Conservation (phyloP, 306 rosid species). For the Lablab purpureus region DNA sequence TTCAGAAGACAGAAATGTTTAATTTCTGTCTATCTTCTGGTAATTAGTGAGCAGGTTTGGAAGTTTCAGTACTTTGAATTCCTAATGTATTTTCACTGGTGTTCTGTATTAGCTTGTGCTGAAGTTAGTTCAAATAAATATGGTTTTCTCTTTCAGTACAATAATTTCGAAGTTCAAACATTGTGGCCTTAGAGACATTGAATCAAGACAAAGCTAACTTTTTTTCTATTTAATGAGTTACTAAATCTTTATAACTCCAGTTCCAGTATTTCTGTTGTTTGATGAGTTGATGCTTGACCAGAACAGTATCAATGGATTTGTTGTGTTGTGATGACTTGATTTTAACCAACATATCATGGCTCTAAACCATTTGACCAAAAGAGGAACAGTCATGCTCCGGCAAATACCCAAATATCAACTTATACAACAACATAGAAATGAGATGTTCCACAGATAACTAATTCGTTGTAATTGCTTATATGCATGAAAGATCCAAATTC, state of each 20-base stretch:
- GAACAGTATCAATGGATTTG: conserved; percentile 6
- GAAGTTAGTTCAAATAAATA: conserved; percentile 15
- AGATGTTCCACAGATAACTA: neutral
- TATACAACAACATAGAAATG: neutral
- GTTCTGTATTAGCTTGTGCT: neutral
- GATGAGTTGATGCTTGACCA: conserved; percentile 22
- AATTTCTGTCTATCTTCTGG: conserved; percentile 35
- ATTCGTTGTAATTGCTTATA: conserved; percentile 14
- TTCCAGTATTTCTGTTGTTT: conserved; percentile 21
- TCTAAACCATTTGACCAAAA: conserved; percentile 25
- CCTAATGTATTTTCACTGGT: conserved; percentile 28
- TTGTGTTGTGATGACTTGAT: conserved; percentile 8
- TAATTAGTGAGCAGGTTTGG: conserved; percentile 20
- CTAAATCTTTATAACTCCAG: neutral
- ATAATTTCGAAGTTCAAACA: conserved; percentile 10
- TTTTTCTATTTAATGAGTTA: conserved; percentile 18
- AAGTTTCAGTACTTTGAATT: conserved; percentile 31
- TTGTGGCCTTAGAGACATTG: conserved; percentile 13
- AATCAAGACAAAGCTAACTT: conserved; percentile 15
- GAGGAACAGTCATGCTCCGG: neutral
- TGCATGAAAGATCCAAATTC: conserved; percentile 16
- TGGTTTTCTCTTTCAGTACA: neutral
- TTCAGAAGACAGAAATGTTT: neutral
- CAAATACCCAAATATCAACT: conserved; percentile 5
- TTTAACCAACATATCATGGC: neutral